A percentile compares a stretch with the other conserved stretches of the same genome.
Evolutionary conservation across 306 rosid species (phyloP).

Genomic region (Alnus rubra): DNA sequence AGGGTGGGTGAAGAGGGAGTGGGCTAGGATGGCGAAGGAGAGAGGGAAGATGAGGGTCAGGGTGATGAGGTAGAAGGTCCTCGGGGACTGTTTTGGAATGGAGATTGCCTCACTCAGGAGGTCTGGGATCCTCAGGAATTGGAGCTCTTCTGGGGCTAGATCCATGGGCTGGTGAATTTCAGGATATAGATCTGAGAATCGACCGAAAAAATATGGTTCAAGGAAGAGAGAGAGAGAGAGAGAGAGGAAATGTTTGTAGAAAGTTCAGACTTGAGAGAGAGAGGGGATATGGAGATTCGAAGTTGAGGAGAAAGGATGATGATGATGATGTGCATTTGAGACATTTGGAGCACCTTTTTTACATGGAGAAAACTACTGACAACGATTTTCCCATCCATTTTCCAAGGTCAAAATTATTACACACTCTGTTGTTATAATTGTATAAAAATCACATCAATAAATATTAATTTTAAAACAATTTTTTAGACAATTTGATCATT

Average conservation of each 20-base stretch:
- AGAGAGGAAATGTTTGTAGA: neutral
- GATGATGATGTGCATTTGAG: no score
- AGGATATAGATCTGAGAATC: neutral
- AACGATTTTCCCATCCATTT: no score
- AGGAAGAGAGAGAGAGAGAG: neutral
- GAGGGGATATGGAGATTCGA: no score
- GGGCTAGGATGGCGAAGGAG: conserved; percentile 86
- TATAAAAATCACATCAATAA: no score
- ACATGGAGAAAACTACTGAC: no score
- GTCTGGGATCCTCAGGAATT: conserved; percentile 51
- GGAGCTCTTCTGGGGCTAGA: conserved; percentile 88
- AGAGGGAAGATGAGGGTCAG: conserved; percentile 82
- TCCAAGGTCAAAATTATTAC: no score
- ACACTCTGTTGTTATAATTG: no score
- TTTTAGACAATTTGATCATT: no score
- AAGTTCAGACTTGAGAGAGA: no score
- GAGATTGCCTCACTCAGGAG: conserved; percentile 72
- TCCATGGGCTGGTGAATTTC: conserved; percentile 49
- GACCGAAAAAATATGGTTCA: neutral
- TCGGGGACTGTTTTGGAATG: conserved; percentile 78
- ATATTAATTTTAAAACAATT: no score
- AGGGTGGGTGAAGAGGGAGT: conserved; percentile 91
- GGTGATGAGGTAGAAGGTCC: conserved; percentile 81
- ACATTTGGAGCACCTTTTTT: no score
- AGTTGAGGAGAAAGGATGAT: no score